These are phyloP conservation scores for Inga laurina DNA, from an alignment of 306 rosid genomes.

Conservation along the genomic window DNA sequence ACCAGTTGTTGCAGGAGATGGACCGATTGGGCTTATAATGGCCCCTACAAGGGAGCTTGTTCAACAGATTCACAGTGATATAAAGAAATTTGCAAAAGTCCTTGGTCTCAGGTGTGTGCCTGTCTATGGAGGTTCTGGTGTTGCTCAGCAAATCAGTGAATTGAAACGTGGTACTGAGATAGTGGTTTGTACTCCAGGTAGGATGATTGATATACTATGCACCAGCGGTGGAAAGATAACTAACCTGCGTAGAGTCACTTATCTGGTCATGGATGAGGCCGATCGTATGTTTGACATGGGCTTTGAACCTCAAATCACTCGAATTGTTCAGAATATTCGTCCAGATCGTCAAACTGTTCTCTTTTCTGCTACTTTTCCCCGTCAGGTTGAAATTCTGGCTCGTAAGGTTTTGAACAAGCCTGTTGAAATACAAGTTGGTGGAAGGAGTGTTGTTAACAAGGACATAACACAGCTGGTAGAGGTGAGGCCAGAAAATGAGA, in stretches of 20 bases:
- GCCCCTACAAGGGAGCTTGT: conserved; percentile 98
- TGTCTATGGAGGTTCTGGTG: conserved; percentile 97
- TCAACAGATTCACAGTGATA: conserved; percentile 91
- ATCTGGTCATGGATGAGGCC: conserved; percentile 95
- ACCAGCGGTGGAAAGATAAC: conserved; percentile 94
- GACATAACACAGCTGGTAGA: conserved; percentile 85
- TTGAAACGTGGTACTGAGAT: conserved; percentile 96
- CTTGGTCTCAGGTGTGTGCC: conserved; percentile 88
- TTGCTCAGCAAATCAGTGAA: conserved; percentile 97
- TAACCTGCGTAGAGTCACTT: conserved; percentile 89
- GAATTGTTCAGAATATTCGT: conserved; percentile 86
- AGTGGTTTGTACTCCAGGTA: conserved; percentile 96
- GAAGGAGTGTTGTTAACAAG: conserved; percentile 95
- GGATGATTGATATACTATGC: conserved; percentile 96
- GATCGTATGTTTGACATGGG: conserved; percentile 99
- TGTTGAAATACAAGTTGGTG: conserved; percentile 92
- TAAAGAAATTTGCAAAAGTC: conserved; percentile 74
- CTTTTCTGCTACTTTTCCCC: conserved; percentile 94
- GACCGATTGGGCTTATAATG: conserved; percentile 96
- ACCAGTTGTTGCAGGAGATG: conserved; percentile 87
- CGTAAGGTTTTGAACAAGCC: conserved; percentile 84
- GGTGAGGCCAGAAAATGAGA: conserved; percentile 79
- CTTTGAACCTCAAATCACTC: conserved; percentile 93
- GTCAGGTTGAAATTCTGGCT: conserved; percentile 89
- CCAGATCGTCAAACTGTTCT: conserved; percentile 92